Base-by-base conservation (phyloP, 1,284 basidiomycete species). In the Xerocomus minutiporus region DNA sequence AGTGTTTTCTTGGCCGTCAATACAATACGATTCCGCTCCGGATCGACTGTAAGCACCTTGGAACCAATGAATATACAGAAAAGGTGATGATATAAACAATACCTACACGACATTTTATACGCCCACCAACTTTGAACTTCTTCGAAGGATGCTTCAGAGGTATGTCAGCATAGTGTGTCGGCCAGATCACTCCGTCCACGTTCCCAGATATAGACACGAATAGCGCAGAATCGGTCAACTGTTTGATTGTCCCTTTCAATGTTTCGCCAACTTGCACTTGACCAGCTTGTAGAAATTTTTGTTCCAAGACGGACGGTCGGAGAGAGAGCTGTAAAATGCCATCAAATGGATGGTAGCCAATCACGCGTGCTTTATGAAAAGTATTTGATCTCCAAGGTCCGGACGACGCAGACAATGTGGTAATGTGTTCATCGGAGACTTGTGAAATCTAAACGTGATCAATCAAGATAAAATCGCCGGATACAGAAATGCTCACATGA, bases 131-230 rank as follows among this genome's bases (percentile, higher is more conserved):
- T 68, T 93, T 96, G 77, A 97, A 99, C 58, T 90, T 84, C 73
- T 90, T 93, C 59, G 92, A 84, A 25, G 94, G 94, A 64, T 97
- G 90, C 66, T 94, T 97, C 59, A 99, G 79, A 34, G 76, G 72
- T 63, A 99, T 94, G 67, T 98, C 95, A 31, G 97, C 92, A 70
- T 93, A 99, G 71, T 99, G 97, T 59, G 85, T 80, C 0, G 96
- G 94, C 86, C 93, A 97, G 29, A 98, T 82, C 29, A 98, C 87
- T 36, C 91, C 97, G 63, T 97, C 93, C 32, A 96, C 84, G 55
- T 81, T 90, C 8, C 90, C 92, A 13, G 88, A 84, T 48, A 97
- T 78, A 26, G 88, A 85, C 35, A 97, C 82, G 61, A 97, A 94
- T 35, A 98, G 73, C 1, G 82, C 88, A 45, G 82, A 80, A 53